These are phyloP conservation scores for Dalbergia oliveri DNA, from an alignment of 306 rosid genomes.

Conservation along the genomic window DNA sequence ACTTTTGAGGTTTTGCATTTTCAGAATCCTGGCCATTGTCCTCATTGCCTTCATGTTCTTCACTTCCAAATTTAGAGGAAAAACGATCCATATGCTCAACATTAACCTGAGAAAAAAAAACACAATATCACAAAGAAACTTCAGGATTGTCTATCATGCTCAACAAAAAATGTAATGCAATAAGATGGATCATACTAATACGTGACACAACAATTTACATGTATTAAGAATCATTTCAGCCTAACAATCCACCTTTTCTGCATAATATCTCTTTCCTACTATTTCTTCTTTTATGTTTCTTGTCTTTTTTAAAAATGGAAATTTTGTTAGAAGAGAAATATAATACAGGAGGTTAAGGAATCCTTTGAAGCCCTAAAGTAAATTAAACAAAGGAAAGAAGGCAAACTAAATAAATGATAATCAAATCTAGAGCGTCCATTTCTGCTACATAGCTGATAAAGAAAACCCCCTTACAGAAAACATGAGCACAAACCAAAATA, in stretches of 20 bases:
- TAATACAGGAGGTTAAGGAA: too few relatives aligned
- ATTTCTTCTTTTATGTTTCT: too few relatives aligned
- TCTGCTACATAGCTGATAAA: too few relatives aligned
- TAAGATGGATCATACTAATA: slow-evolving; percentile 31
- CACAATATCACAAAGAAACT: slow-evolving; percentile 26
- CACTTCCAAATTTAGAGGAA: slow-evolving; percentile 73
- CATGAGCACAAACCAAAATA: too few relatives aligned
- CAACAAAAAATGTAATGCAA: slow-evolving; percentile 19
- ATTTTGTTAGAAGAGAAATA: too few relatives aligned
- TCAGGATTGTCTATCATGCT: slow-evolving; percentile 35
- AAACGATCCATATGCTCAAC: slow-evolving; percentile 87
- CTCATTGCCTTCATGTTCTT: slow-evolving; percentile 54
- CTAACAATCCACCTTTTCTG: neutral
- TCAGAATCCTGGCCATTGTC: slow-evolving; percentile 50
- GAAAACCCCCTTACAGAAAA: too few relatives aligned
- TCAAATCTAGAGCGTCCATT: too few relatives aligned
- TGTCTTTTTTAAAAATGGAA: too few relatives aligned
- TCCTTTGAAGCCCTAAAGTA: too few relatives aligned
- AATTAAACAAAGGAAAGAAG: too few relatives aligned
- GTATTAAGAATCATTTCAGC: slow-evolving; percentile 32
- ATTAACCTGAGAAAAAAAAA: slow-evolving; percentile 60
- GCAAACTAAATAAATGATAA: too few relatives aligned
- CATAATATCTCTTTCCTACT: too few relatives aligned
- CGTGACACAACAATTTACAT: slow-evolving; percentile 19
- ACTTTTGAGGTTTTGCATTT: slow-evolving; percentile 51